Conservation (phyloP, 176 grass and related monocot species). For the Oryza punctata region DNA sequence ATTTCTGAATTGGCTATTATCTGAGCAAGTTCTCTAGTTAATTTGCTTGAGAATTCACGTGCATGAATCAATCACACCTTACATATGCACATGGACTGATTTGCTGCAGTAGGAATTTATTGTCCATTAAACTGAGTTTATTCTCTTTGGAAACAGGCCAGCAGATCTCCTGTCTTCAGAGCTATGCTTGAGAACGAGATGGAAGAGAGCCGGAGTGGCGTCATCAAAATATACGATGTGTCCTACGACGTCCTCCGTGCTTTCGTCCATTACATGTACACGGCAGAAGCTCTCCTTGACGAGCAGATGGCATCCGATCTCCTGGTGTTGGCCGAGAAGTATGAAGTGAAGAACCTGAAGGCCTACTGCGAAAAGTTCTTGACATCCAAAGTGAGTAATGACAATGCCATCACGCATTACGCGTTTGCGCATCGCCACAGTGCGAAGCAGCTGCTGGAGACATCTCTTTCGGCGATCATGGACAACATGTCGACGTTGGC, state of each 20-base stretch:
- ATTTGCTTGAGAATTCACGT: neutral
- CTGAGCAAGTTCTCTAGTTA: neutral
- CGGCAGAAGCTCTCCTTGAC: constrained; percentile 64
- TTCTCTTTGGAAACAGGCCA: constrained; percentile 56
- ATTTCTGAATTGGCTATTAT: neutral
- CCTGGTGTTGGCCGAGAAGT: constrained; percentile 86
- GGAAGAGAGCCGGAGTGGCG: constrained; percentile 86
- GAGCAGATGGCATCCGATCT: constrained; percentile 81
- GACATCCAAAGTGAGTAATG: constrained; percentile 80
- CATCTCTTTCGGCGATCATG: constrained; percentile 70
- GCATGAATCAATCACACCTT: neutral
- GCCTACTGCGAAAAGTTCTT: constrained; percentile 81
- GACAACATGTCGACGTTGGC: constrained; percentile 74
- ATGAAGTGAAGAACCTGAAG: constrained; percentile 91
- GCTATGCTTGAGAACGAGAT: constrained; percentile 99
- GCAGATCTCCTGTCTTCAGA: constrained; percentile 91
- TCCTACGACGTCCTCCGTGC: constrained; percentile 72
- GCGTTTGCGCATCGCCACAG: constrained; percentile 79
- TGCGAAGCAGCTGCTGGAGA: constrained; percentile 76
- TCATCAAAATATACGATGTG: constrained; percentile 87
- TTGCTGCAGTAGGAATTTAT: neutral
- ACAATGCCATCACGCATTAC: constrained; percentile 72
- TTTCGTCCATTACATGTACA: constrained; percentile 89
- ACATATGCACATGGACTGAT: neutral
- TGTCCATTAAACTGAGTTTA: neutral